Conservation (phyloP, 352 stramenopile species). For the Globisporangium echinulatum region DNA sequence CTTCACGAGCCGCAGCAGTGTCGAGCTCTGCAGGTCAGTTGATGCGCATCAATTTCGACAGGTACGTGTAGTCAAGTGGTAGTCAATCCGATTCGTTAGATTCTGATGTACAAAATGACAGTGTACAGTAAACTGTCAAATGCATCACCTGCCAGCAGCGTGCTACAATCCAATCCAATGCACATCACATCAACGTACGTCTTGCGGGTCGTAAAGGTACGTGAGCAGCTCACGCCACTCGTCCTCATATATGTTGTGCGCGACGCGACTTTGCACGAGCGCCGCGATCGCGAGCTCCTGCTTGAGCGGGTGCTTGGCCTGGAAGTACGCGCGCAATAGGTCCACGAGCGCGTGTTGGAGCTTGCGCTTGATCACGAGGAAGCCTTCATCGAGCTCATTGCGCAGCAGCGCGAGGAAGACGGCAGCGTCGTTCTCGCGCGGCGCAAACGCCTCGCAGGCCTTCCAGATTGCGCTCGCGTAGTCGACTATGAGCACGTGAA, state of each 20-base stretch:
- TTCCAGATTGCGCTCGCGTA: constrained; percentile 83
- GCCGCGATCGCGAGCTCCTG: constrained; percentile 40
- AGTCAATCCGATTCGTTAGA: too few relatives aligned
- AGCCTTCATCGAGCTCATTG: constrained; percentile 82
- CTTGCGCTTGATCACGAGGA: constrained; percentile 68
- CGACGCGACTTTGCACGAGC: constrained; percentile 37
- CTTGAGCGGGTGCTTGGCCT: constrained; percentile 60
- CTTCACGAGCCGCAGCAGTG: constrained; percentile 35
- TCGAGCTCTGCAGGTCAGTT: constrained; percentile 30
- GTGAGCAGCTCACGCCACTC: constrained; percentile 69
- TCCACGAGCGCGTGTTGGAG: constrained; percentile 69
- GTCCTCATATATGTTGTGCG: constrained; percentile 38
- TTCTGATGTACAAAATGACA: too few relatives aligned
- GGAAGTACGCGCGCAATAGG: constrained; percentile 63
- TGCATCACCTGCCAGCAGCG: too few relatives aligned
- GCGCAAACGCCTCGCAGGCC: constrained; percentile 37
- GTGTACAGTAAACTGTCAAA: too few relatives aligned
- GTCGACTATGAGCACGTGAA: constrained; percentile 67
- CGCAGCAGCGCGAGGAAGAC: constrained; percentile 72
- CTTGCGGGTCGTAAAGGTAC: constrained; percentile 71
- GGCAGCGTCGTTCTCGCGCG: constrained; percentile 59
- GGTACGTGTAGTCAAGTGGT: too few relatives aligned
- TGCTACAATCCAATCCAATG: too few relatives aligned
- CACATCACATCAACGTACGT: constrained; percentile 27
- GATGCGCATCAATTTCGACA: too few relatives aligned